phyloP scores from a whole-genome alignment of 495 filamentous ascomycete species.

The Parachaetomium inaequale region DNA sequence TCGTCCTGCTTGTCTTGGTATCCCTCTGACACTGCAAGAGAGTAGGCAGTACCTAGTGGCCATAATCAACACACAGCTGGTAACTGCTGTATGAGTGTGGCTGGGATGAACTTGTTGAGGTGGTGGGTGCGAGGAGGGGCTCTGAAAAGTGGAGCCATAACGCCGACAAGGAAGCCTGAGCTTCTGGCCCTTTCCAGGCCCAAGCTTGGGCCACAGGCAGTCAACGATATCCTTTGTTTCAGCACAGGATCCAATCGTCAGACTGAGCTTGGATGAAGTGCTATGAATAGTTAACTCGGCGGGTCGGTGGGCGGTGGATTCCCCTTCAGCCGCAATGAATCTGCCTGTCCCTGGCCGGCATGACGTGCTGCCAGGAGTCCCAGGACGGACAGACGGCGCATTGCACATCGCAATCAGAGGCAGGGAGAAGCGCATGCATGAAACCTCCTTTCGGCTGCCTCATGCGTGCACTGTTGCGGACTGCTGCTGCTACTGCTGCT shows the following conservation, averaged over 20 bases:
- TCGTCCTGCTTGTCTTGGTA: no score
- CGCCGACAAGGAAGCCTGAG: not conserved
- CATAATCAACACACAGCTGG: no score
- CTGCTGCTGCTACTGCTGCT: not conserved
- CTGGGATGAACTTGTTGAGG: not conserved
- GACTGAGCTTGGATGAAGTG: not conserved
- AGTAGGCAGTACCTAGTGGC: no score
- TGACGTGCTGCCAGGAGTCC: not conserved
- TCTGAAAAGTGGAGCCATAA: not conserved
- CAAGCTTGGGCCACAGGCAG: not conserved
- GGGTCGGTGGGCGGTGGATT: not conserved
- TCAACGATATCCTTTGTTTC: no score
- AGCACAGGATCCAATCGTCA: not conserved
- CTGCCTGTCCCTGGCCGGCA: not conserved
- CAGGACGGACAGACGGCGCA: not conserved
- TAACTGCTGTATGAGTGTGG: no score
- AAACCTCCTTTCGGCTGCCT: constrained; percentile 21
- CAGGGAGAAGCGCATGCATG: constrained; percentile 25
- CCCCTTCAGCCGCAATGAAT: not conserved
- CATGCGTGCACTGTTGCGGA: not conserved
- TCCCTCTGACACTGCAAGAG: no score
- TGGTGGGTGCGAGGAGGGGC: not conserved
- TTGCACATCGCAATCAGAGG: not conserved
- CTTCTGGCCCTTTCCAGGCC: not conserved
- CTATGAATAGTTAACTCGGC: not conserved